Percentiles rank a stretch among this genome's conserved stretches.
Evolutionary conservation across 192 early-diverging fungal species (phyloP).

Genomic region (Dissophora globulifera): DNA sequence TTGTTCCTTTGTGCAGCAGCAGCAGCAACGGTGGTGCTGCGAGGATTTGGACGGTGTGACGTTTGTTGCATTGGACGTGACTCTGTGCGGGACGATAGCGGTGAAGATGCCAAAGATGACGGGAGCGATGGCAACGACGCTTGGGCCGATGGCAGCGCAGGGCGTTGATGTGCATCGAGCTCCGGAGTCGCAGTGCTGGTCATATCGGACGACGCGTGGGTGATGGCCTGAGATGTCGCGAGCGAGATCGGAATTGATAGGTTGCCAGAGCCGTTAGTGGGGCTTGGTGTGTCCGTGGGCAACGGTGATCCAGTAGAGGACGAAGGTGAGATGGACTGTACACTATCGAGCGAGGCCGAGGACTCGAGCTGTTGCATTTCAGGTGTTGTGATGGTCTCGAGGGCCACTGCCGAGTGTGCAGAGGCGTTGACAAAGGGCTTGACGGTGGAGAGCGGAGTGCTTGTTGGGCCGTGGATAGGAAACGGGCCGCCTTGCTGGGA

Average conservation of each 20-base stretch:
- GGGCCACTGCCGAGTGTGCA: constrained; percentile 9
- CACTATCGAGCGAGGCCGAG: constrained; percentile 20
- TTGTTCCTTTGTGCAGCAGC: neutral
- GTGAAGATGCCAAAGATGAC: neutral
- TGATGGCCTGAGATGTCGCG: neutral
- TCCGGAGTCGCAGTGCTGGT: too few species aligned
- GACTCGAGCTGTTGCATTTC: constrained; percentile 37
- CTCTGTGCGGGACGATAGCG: neutral
- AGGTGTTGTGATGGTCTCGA: constrained; percentile 20
- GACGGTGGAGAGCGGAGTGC: constrained; percentile 17
- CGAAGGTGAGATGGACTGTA: neutral
- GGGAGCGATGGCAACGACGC: neutral
- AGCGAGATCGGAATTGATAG: neutral
- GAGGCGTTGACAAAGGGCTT: constrained; percentile 13
- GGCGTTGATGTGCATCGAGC: too few species aligned
- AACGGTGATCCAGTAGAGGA: constrained; percentile 3
- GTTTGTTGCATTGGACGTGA: constrained; percentile 12
- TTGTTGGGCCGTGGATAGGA: constrained; percentile 35
- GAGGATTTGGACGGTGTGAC: constrained; percentile 19
- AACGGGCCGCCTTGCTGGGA: constrained; percentile 3
- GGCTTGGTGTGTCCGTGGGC: neutral
- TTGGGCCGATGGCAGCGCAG: neutral
- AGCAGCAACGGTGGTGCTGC: neutral
- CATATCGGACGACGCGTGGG: too few species aligned
- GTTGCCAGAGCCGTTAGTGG: neutral